Conservation (phyloP, 2,329 filamentous ascomycete species). For the Phoma sp. region DNA sequence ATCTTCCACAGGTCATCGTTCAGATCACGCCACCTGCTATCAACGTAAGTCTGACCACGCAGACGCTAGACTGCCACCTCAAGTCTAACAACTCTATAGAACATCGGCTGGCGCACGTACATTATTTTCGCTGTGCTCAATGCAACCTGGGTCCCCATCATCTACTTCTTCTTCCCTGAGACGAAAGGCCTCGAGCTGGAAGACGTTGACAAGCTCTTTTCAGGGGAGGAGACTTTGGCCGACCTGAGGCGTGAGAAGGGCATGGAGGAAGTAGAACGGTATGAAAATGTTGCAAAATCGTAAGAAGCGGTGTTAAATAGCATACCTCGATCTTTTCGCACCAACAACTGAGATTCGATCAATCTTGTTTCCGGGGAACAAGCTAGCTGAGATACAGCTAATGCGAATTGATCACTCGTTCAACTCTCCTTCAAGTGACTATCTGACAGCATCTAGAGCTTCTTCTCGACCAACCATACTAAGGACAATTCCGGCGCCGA, state of each 20-base stretch:
- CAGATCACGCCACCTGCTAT: slow-evolving; percentile 51
- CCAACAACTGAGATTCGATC: no score
- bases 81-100: slow-evolving; percentile 3
- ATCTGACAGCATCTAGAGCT: no score
- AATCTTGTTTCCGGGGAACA: no score
- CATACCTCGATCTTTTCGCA: no score
- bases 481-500: no score
- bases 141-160: slow-evolving; percentile 50
- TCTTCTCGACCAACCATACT: no score
- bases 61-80: no score
- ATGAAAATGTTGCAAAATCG: slow-evolving; percentile 3
- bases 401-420: no score
- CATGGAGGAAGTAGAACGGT: slow-evolving; percentile 4
- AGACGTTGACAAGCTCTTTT: slow-evolving; percentile 22
- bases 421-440: no score
- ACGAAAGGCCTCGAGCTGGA: slow-evolving; percentile 40
- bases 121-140: slow-evolving; percentile 34
- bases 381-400: no score
- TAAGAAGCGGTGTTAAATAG: background rate
- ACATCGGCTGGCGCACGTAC: slow-evolving; percentile 39
- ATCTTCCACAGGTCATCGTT: slow-evolving; percentile 10
- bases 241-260: slow-evolving; percentile 14
- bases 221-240: slow-evolving; percentile 13
- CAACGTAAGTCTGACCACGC: background rate
- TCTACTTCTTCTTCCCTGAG: slow-evolving; percentile 60